Conservation (phyloP, 2,329 filamentous ascomycete species). For the Rachicladosporium sp. region DNA sequence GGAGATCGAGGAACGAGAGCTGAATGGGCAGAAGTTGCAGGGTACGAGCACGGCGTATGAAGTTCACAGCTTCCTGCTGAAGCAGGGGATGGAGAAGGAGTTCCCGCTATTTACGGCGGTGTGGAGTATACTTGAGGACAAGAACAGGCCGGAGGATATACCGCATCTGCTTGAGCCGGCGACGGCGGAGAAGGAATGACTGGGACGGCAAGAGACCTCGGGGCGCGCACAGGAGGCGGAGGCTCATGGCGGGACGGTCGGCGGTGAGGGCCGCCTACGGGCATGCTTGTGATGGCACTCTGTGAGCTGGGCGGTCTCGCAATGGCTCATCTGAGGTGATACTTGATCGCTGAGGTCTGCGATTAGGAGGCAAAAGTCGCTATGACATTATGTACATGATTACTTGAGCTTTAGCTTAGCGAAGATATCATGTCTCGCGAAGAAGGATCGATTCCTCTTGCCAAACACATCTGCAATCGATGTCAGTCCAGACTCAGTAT, state of each 20-base stretch:
- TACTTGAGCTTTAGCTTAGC: constrained; percentile 22
- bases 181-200: constrained; percentile 6
- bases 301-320: no score
- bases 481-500: constrained; percentile 1
- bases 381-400: background rate
- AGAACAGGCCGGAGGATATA: constrained; percentile 67
- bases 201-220: background rate
- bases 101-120: constrained; percentile 92
- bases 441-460: constrained; percentile 64
- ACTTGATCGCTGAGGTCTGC: no score
- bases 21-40: constrained; percentile 95
- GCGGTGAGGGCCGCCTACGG: no score
- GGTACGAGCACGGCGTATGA: constrained; percentile 86
- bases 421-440: constrained; percentile 61
- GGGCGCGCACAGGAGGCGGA: no score
- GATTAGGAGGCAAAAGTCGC: background rate
- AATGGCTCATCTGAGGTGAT: no score
- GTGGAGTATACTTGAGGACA: constrained; percentile 64
- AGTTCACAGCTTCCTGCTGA: constrained; percentile 78
- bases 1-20: constrained; percentile 76
- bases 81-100: constrained; percentile 61
- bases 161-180: constrained; percentile 45
- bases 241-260: no score
- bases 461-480: constrained; percentile 55
- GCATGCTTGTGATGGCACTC: no score